These are phyloP conservation scores for Selaginella tamariscina DNA, from an alignment of 75 land plant genomes.

Conservation along the genomic window DNA sequence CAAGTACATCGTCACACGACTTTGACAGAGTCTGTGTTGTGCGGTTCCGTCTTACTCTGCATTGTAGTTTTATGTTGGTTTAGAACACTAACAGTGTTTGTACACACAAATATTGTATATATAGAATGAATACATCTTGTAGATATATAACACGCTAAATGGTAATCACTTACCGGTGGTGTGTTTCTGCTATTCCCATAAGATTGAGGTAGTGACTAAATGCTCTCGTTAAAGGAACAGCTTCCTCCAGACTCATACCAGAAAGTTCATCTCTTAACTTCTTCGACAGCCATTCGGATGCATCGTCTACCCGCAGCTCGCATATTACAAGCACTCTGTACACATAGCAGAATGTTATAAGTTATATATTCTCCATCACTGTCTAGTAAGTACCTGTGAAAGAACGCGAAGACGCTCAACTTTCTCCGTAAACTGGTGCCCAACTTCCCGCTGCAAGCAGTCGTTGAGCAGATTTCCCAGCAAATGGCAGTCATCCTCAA, in stretches of 20 bases:
- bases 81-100: too few relatives aligned
- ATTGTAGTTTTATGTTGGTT: not conserved
- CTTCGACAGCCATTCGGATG: constrained; percentile 64
- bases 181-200: constrained; percentile 92
- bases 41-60: constrained; percentile 49
- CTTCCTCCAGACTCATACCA: constrained; percentile 66
- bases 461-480: constrained; percentile 75
- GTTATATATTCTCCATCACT: not conserved
- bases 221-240: constrained; percentile 67
- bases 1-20: constrained; percentile 90
- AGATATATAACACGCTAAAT: not conserved
- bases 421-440: constrained; percentile 51
- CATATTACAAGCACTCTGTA: constrained; percentile 70
- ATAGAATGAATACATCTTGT: not conserved
- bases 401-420: constrained; percentile 56
- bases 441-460: constrained; percentile 69
- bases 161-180: constrained; percentile 47
- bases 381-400: constrained; percentile 49
- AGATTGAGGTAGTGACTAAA: constrained; percentile 85
- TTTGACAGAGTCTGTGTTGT: constrained; percentile 40
- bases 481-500: constrained; percentile 78
- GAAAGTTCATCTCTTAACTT: constrained; percentile 64
- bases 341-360: not conserved
- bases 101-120: too few relatives aligned
- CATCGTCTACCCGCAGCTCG: constrained; percentile 66